Evolutionary conservation across 2,329 filamentous ascomycete genomes (phyloP).

Genomic region (Sphaerulina musiva): DNA sequence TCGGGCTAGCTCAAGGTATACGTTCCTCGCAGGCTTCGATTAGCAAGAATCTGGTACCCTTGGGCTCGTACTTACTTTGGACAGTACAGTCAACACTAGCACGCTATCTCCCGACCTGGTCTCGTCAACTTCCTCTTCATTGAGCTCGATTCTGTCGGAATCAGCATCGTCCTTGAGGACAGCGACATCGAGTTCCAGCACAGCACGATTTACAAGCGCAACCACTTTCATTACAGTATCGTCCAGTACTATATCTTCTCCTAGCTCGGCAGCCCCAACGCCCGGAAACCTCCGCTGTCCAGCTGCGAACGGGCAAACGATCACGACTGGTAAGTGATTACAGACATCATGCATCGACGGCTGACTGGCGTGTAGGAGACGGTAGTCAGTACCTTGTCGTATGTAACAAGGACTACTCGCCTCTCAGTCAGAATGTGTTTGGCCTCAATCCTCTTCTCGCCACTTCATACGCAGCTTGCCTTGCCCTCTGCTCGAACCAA

Average conservation of each 20-base stretch:
- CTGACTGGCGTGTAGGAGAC: not conserved
- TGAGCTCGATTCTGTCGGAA: no score
- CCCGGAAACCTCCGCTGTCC: not conserved
- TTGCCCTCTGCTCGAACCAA: slow-evolving; percentile 3
- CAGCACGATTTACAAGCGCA: not conserved
- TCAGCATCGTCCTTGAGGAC: not conserved
- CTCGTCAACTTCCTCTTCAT: not conserved
- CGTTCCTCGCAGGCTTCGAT: not conserved
- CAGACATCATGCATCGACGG: not conserved
- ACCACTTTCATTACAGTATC: not conserved
- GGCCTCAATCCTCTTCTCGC: not conserved
- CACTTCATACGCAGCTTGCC: not conserved
- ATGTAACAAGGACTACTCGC: slow-evolving; percentile 7
- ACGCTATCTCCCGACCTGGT: not conserved
- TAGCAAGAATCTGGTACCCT: not conserved
- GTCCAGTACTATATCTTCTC: not conserved
- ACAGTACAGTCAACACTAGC: not conserved
- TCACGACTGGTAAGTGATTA: slow-evolving; percentile 1
- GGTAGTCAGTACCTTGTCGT: slow-evolving; percentile 4
- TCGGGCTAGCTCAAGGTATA: not conserved
- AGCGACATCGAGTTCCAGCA: not conserved
- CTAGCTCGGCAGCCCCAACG: not conserved
- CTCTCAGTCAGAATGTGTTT: slow-evolving; percentile 1
- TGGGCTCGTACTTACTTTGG: not conserved
- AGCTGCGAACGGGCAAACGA: not conserved